phyloP scores from a whole-genome alignment of 1,284 basidiomycete species.

The Cryptococcus amylolentus region DNA sequence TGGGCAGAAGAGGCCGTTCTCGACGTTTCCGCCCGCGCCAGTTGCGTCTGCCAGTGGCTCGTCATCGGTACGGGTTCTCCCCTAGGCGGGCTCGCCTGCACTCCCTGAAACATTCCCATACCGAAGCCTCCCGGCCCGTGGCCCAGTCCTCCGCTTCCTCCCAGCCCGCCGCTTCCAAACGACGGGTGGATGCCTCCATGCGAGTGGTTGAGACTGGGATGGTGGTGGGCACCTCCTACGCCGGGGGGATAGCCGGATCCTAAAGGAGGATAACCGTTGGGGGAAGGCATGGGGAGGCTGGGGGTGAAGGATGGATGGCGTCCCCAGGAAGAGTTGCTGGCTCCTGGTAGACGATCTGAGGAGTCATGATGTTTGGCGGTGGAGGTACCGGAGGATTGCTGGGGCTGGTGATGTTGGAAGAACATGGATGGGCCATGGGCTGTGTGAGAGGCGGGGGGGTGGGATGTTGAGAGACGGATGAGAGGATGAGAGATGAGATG shows the following conservation, averaged over 20 bases:
- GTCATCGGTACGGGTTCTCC: constrained; percentile 41
- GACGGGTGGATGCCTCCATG: constrained; percentile 20
- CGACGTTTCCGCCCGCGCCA: constrained; percentile 50
- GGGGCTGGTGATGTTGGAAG: constrained; percentile 24
- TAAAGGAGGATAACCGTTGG: constrained; percentile 19
- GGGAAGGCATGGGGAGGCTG: constrained; percentile 23
- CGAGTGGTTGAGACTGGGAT: constrained; percentile 17
- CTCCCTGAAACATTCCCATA: constrained; percentile 20
- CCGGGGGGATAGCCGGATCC: constrained; percentile 18
- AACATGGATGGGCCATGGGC: constrained; percentile 21
- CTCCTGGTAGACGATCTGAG: constrained; percentile 12
- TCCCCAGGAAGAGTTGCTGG: constrained; percentile 17
- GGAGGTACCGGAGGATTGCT: constrained; percentile 27
- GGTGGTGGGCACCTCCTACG: constrained; percentile 23
- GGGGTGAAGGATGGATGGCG: constrained; percentile 25
- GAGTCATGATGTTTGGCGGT: constrained; percentile 38
- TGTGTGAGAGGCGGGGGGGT: no score
- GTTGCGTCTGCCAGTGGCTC: constrained; percentile 49
- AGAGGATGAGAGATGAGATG: no score
- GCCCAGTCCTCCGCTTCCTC: constrained; percentile 14
- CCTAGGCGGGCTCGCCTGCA: constrained; percentile 37
- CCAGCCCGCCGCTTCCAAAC: constrained; percentile 13
- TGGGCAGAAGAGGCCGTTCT: constrained; percentile 55
- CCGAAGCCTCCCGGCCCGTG: constrained; percentile 21
- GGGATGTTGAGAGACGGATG: no score